Base-by-base conservation (phyloP, 2,329 filamentous ascomycete species). In the Alternaria conjuncta region DNA sequence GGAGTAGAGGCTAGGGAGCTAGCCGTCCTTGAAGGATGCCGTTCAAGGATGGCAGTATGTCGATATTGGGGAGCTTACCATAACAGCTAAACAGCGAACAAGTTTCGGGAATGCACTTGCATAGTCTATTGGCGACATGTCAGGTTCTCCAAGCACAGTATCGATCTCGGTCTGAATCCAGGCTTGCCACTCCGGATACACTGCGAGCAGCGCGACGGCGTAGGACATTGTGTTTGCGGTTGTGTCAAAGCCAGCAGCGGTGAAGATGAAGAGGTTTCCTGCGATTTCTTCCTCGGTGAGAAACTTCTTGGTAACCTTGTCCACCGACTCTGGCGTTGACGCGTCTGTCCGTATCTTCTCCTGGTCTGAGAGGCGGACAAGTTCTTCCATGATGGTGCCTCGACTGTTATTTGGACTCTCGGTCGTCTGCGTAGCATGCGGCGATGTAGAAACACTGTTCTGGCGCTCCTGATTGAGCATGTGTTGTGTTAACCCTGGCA, bases 81-180 rank as follows among this genome's bases (percentile, higher is more conserved):
- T 49, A 44, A 61, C 51, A 18, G 58, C 58, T 28, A 47, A n/a
- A 44, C 51, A 61, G 8, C 58, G 51, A 9, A 50, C 23, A 28
- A 43, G 43, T 28, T 45, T 51, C 9, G 58, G 58, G 12, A 55
- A 57, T 32, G 44, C 6, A 58, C 20, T 41, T 8, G 45, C 20
- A 26, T 57, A 57, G 21, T 57, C 55, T 50, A 44, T 10, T 5
- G 26, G 20, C 26, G 55, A 25, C 15, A 23, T 36, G 10, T n/a
- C 44, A 13, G 20, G 18, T 32, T 1, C 45, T 26, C 45, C 55
- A 4, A 73, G 68, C 20, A 84, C 67, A 4, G 61, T 43, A 46
- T 81, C 74, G 49, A 86, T 78, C 49, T 87, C 86, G 59, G 83
- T 82, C 11, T 57, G 55, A 8, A 87, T 69, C 84, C 85, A 87